Base-by-base conservation (phyloP, 2,329 filamentous ascomycete species). In the Rhytidhysteron rufulum region DNA sequence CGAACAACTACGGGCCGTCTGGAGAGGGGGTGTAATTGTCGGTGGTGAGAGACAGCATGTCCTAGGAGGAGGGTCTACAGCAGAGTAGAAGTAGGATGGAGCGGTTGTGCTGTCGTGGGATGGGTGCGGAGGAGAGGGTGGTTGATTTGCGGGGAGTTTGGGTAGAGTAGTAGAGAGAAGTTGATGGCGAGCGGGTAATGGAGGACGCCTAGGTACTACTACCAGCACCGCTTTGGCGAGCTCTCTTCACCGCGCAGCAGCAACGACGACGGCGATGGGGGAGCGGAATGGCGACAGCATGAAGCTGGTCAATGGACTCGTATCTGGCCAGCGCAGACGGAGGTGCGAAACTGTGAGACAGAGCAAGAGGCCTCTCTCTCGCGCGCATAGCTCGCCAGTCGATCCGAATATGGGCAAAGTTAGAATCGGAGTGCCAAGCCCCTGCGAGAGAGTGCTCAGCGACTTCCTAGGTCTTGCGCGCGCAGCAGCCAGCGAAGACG, bases 31-130 rank as follows among this genome's bases (percentile, higher is more conserved):
- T 13, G 31, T 11, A 35, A 43, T 44, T 44, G 49, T 39, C 42
- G 47, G 41, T 45, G 48, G 48, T 49, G 47, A 41, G 41, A 42
- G 48, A 45, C 39, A 47, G 54, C 60, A 64, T 63, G 42, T 60
- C 57, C 60, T 55, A 44, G 30, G 17, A 33, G 34, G 32, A 36
- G 40, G 42, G 33, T 47, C 50, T 48, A 43, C 32, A 37, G 39
- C 35, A 42, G 50, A 45, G 50, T 44, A 46, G 41, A 35, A 47
- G 31, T 32, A 40, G 35, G 41, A 40, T 34, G 54, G 35, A 37
- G 35, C 15, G n/a, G 51, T 36, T 40, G 53, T 52, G 49, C 34
- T 54, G 49, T 41, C 17, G 42, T 18, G 37, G 42, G 21, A 49
- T 24, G 38, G 39, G 27, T 39, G 47, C 15, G 35, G 29, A 35